These are phyloP conservation scores for Kalanchoe fedtschenkoi DNA, from an alignment of 164 flowering plant species.

Conservation along the genomic window DNA sequence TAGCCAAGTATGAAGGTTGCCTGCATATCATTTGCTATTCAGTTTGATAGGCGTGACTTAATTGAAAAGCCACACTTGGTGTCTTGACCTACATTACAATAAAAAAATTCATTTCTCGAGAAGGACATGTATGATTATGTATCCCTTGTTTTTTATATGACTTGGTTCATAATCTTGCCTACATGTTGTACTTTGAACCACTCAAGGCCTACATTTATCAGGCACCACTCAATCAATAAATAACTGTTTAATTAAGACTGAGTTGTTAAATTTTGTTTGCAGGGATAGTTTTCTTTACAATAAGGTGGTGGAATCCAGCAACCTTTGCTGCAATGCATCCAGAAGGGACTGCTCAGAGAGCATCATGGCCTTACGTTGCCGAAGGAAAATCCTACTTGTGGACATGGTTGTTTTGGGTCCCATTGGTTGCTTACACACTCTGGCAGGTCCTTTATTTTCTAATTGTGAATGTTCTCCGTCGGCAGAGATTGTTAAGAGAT, in stretches of 20 bases:
- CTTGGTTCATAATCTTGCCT: too few species aligned
- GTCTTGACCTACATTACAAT: too few species aligned
- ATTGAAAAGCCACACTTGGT: too few species aligned
- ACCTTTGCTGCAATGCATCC: slow-evolving; percentile 85
- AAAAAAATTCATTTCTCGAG: too few species aligned
- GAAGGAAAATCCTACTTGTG: slow-evolving; percentile 61
- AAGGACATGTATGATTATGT: too few species aligned
- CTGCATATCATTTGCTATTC: too few species aligned
- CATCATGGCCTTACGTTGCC: slow-evolving; percentile 77
- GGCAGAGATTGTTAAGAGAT: slow-evolving; percentile 82
- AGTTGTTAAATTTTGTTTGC: slow-evolving; percentile 13
- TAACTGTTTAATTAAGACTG: too few species aligned
- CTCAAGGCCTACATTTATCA: background rate
- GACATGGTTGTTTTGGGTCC: slow-evolving; percentile 88
- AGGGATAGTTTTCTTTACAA: slow-evolving; percentile 90
- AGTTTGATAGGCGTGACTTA: too few species aligned
- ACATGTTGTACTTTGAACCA: too few species aligned
- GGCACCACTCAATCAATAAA: too few species aligned
- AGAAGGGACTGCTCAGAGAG: slow-evolving; percentile 49
- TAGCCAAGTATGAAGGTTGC: too few species aligned
- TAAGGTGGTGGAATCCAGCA: slow-evolving; percentile 93
- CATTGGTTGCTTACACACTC: slow-evolving; percentile 62
- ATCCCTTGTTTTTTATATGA: too few species aligned
- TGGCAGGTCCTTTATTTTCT: slow-evolving; percentile 93
- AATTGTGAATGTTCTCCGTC: slow-evolving; percentile 82